phyloP scores from a whole-genome alignment of 106 monocot species.

The Vanilla planifolia region DNA sequence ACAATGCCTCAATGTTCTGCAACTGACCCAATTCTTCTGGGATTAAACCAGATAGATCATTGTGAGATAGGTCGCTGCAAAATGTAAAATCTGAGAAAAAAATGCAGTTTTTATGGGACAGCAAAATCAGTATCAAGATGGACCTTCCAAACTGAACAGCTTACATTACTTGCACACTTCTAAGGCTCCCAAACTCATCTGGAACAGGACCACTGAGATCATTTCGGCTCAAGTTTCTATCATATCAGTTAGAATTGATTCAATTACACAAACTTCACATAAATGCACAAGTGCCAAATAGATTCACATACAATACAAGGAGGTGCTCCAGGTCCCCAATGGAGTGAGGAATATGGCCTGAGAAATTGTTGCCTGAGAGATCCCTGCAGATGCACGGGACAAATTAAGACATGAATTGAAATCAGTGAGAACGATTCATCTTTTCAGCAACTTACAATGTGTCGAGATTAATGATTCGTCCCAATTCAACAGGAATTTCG shows the following conservation, averaged over 20 bases:
- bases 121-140: background rate
- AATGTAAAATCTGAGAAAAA: background rate
- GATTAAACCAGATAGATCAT: conserved; percentile 70
- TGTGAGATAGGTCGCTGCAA: conserved; percentile 75
- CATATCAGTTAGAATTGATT: background rate
- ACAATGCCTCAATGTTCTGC: conserved; percentile 78
- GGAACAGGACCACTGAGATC: conserved; percentile 52
- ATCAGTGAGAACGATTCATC: conserved; percentile 1
- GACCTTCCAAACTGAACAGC: conserved; percentile 5
- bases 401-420: background rate
- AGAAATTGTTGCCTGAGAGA: conserved; percentile 78
- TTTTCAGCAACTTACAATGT: conserved; percentile 54
- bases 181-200: conserved; percentile 84
- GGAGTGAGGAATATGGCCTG: conserved; percentile 73
- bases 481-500: conserved; percentile 66
- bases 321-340: conserved; percentile 95
- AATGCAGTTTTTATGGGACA: background rate
- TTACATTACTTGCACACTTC: conserved; percentile 93
- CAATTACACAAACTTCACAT: no score
- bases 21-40: conserved; percentile 86
- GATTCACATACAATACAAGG: conserved; percentile 64
- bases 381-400: conserved; percentile 39
- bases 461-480: conserved; percentile 84
- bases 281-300: no score
- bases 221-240: conserved; percentile 85